A percentile compares a stretch with the other conserved stretches of the same genome.
phyloP scores from a whole-genome alignment of 2,329 filamentous ascomycete species.

The Lachnellula cervina region DNA sequence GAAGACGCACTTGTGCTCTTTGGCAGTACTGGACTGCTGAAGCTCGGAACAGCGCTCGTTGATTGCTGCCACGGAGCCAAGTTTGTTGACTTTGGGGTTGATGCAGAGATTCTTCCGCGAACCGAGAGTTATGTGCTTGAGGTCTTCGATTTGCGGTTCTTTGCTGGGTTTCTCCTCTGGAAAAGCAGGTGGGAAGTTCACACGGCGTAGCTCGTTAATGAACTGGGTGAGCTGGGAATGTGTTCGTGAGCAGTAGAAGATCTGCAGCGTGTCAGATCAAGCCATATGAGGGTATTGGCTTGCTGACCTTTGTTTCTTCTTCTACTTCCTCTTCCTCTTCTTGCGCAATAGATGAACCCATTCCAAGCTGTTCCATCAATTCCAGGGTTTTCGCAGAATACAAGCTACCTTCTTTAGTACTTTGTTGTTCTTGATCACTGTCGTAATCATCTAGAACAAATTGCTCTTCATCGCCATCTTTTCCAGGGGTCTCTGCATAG shows the following conservation, averaged over 20 bases:
- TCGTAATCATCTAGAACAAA: conserved; percentile 66
- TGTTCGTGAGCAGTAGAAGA: conserved; percentile 69
- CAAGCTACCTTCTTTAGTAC: conserved; percentile 32
- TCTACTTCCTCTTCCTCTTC: conserved; percentile 46
- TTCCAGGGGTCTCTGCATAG: conserved; percentile 7
- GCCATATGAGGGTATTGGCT: neutral
- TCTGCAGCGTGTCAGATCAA: conserved; percentile 29
- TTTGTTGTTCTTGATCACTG: conserved; percentile 50
- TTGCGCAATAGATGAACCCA: conserved; percentile 27
- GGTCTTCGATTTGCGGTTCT: conserved; percentile 42
- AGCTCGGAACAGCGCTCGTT: conserved; percentile 91
- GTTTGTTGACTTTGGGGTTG: conserved; percentile 71
- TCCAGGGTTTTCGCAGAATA: conserved; percentile 58
- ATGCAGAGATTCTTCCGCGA: conserved; percentile 76
- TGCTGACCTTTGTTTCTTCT: conserved; percentile 50
- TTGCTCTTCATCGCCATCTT: conserved; percentile 44
- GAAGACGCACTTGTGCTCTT: conserved; percentile 67
- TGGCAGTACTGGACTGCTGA: conserved; percentile 63
- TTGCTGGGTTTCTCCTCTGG: conserved; percentile 31
- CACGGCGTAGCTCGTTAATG: conserved; percentile 59
- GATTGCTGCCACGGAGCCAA: conserved; percentile 71
- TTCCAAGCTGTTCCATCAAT: conserved; percentile 53
- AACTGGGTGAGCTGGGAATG: conserved; percentile 71
- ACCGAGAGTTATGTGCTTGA: conserved; percentile 64
- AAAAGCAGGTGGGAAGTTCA: conserved; percentile 57